These are phyloP conservation scores for Myrica gale DNA, from an alignment of 306 rosid species.

Conservation along the genomic window DNA sequence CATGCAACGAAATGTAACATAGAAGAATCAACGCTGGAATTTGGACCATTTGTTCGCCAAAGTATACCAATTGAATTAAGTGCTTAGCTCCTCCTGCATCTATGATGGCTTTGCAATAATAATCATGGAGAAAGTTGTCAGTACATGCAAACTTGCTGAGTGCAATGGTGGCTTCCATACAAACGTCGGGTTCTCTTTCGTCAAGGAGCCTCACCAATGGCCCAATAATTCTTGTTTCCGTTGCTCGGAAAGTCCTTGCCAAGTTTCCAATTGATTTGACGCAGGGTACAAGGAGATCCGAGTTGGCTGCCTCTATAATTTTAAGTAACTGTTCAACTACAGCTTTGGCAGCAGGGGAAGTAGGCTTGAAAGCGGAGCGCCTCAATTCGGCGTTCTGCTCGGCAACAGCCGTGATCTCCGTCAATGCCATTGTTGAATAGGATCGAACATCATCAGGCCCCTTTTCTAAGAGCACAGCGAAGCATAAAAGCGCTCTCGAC, in stretches of 20 bases:
- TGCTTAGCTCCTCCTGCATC: conserved; percentile 68
- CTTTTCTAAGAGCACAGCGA: conserved; percentile 63
- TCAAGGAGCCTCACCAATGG: conserved; percentile 67
- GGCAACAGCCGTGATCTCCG: conserved; percentile 66
- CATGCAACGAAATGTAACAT: conserved; percentile 58
- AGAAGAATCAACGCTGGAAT: conserved; percentile 54
- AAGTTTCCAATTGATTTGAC: conserved; percentile 55
- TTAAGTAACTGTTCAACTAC: conserved; percentile 57
- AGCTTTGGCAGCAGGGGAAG: conserved; percentile 71
- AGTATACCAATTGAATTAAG: conserved; percentile 60
- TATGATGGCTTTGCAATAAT: conserved; percentile 74
- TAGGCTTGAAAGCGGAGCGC: conserved; percentile 74
- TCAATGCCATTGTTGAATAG: conserved; percentile 58
- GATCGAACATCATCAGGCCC: conserved; percentile 50
- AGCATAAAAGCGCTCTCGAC: conserved; percentile 72
- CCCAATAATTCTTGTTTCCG: conserved; percentile 54
- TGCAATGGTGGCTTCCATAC: conserved; percentile 50
- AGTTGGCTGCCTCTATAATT: conserved; percentile 36
- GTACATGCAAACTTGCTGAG: conserved; percentile 65
- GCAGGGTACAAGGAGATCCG: conserved; percentile 50
- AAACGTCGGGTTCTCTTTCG: conserved; percentile 48
- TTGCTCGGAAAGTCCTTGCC: conserved; percentile 73
- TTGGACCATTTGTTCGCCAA: conserved; percentile 64
- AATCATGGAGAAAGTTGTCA: conserved; percentile 61
- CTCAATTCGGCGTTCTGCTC: conserved; percentile 59